Conservation (phyloP, 352 stramenopile species). For the Globisporangium radiosum region DNA sequence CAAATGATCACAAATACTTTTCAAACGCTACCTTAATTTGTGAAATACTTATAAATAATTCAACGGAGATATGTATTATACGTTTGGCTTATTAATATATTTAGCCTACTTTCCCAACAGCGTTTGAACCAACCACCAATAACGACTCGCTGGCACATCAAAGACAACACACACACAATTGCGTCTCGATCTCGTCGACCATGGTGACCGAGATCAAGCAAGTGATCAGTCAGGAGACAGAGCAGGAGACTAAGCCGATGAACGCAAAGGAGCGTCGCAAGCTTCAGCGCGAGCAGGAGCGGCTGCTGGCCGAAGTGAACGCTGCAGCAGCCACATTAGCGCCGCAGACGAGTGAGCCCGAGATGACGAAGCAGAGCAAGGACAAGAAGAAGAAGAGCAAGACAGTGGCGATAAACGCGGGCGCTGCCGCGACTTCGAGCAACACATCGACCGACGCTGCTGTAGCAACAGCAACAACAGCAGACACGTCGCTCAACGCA, state of each 20-base stretch:
- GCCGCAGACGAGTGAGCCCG: conserved; percentile 11
- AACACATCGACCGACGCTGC: not conserved
- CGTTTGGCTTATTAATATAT: no score
- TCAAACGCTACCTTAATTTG: no score
- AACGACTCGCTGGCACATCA: no score
- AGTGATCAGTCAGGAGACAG: not conserved
- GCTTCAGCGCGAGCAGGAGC: conserved; percentile 54
- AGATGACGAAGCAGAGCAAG: conserved; percentile 7
- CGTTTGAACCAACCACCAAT: no score
- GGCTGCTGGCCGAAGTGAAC: conserved; percentile 3
- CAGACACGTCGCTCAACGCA: conserved; percentile 23
- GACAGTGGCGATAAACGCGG: not conserved
- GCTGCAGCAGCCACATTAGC: not conserved
- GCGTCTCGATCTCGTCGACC: not conserved
- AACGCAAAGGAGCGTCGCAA: conserved; percentile 82
- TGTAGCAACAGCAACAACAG: not conserved
- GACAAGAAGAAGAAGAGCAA: conserved; percentile 5
- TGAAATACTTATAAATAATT: no score
- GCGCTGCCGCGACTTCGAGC: not conserved
- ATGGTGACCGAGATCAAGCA: not conserved
- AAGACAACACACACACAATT: no score
- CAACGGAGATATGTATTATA: no score
- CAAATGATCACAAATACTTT: no score
- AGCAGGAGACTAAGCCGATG: conserved; percentile 13
- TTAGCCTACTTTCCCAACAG: no score